These are phyloP conservation scores for Tetrapisispora fleetii DNA, from an alignment of 805 yeast genomes.

Conservation along the genomic window DNA sequence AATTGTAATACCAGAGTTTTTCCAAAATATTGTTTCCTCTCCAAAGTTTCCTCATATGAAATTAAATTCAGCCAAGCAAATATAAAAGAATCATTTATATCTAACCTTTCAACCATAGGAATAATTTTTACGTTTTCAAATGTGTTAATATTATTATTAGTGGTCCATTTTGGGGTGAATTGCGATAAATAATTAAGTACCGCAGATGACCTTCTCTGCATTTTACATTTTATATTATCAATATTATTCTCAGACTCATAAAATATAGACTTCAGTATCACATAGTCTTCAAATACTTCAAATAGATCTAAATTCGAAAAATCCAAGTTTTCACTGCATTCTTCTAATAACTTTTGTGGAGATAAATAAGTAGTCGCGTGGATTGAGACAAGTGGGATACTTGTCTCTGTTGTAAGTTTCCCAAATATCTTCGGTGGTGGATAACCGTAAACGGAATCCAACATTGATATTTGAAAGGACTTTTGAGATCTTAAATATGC, in stretches of 20 bases:
- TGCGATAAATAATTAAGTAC: constrained; percentile 34
- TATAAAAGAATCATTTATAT: constrained; percentile 76
- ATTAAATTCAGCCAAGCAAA: constrained; percentile 84
- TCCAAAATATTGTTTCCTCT: constrained; percentile 62
- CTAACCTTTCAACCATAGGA: constrained; percentile 43
- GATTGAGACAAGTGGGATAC: constrained; percentile 55
- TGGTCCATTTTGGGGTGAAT: constrained; percentile 33
- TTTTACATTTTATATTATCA: constrained; percentile 45
- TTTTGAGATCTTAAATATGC: constrained; percentile 43
- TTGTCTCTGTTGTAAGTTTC: constrained; percentile 30
- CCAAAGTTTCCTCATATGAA: constrained; percentile 59
- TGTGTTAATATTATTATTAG: constrained; percentile 16
- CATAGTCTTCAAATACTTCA: constrained; percentile 67
- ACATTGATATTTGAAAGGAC: constrained; percentile 32
- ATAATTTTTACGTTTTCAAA: constrained; percentile 14
- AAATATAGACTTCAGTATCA: constrained; percentile 65
- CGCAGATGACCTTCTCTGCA: constrained; percentile 64
- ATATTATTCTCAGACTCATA: constrained; percentile 38
- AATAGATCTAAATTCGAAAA: constrained; percentile 64
- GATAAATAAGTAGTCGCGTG: constrained; percentile 35
- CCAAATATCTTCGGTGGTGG: constrained; percentile 42
- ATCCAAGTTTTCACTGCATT: constrained; percentile 47
- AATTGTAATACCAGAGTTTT: constrained; percentile 73
- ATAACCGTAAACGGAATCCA: constrained; percentile 54
- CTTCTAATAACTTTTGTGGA: constrained; percentile 49